Conservation (phyloP, 108 stramenopile species). For the Epithemia pelagica region DNA sequence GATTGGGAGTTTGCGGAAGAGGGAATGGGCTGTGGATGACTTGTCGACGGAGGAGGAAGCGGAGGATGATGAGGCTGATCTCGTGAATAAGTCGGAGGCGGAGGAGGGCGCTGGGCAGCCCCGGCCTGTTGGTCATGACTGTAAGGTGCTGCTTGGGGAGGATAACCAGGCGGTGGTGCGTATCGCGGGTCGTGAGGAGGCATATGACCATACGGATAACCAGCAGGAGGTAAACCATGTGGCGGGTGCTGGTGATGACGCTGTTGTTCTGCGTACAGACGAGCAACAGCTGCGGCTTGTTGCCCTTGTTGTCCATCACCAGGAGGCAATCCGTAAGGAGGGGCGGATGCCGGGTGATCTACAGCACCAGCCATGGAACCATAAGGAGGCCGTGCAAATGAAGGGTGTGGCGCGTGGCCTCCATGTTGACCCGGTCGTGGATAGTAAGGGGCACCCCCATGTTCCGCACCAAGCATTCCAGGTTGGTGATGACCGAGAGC, state of each 20-base stretch:
- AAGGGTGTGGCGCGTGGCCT: neutral
- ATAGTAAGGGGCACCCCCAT: neutral
- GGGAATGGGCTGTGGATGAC: neutral
- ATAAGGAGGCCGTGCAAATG: neutral
- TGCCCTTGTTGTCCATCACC: neutral
- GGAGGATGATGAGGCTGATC: neutral
- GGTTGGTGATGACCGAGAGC: neutral
- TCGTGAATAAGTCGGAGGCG: neutral
- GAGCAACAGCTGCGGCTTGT: neutral
- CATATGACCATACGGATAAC: neutral
- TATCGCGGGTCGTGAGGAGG: neutral
- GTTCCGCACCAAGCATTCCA: neutral
- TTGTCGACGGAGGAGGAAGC: neutral
- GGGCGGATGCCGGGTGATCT: neutral
- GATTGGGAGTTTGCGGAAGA: neutral
- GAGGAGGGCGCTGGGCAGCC: neutral
- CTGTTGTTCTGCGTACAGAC: neutral
- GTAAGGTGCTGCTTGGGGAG: neutral
- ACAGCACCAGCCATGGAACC: neutral
- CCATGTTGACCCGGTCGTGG: neutral
- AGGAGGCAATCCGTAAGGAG: neutral
- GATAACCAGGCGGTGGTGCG: neutral
- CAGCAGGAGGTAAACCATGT: neutral
- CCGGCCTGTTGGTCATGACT: neutral
- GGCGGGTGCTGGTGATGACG: slow-evolving; percentile 1